Evolutionary conservation across 495 filamentous ascomycete genomes (phyloP), one percentile per base, ranked within the genome.

Genomic region (Aspergillus taichungensis): DNA sequence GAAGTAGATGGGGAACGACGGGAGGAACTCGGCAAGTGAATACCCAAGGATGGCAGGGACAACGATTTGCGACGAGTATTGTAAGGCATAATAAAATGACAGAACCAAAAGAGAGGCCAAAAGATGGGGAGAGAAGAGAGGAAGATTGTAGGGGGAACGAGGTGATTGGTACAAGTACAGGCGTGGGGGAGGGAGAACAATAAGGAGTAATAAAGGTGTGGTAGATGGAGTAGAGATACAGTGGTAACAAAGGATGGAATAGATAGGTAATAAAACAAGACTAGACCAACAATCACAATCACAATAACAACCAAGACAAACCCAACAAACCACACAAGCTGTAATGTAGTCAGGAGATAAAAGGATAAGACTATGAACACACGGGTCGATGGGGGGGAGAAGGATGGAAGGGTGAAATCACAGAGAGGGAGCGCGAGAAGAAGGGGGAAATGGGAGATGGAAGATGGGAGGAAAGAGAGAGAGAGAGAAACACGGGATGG

Each of bases 61-160:
- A 98, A 68, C 60, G 89, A 95, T 72, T 97, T 98, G 66, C 92
- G 83, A 68, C 92, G 85, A 50, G 92, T 98, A 67, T 98, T 95
- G 77, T 96, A 96, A 51, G 88, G 88, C 88, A 94, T 95, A 55
- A 49, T 79, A 44, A 14, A 37, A 37, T 10, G 18, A 10, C 7
- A 13, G 35, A 10, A 37, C 13, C n/a, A 40, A 27, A 6, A 18
- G 24, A 43, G 35, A 37, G 8, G n/a, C n/a, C n/a, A 37, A 40
- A 39, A 24, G 41, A 53, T 33, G 34, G 39, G 8, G 32, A 46
- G 40, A 40, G 40, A 33, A 33, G 18, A 14, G 11, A 36, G 8
- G 34, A 34, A 13, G 45, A 42, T 18, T 24, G 46, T 13, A 8
- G 42, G 37, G 33, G 29, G 37, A 27, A 33, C 10, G 14, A 30